phyloP scores from a whole-genome alignment of 139 green algal species.

The Marvania coccoides region DNA sequence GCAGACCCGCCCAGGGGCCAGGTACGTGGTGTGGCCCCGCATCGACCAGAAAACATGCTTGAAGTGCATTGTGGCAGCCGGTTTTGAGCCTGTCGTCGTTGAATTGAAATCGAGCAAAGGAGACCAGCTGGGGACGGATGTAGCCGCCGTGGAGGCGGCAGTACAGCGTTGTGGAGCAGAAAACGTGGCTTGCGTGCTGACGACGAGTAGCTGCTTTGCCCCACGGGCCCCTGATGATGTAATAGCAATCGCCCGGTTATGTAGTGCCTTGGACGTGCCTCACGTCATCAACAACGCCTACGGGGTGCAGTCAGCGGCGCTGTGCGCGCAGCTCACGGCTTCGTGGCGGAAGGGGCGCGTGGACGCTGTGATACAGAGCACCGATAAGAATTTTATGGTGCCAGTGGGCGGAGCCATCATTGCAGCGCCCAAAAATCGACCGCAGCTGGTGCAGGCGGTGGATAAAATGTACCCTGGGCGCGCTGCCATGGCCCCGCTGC shows the following conservation, averaged over 20 bases:
- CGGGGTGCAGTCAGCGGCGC: constrained; percentile 69
- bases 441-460: constrained; percentile 8
- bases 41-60: constrained; percentile 99
- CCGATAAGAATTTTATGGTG: constrained; percentile 98
- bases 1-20: constrained; percentile 12
- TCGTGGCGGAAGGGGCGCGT: constrained; percentile 69
- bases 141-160: constrained; percentile 37
- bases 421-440: constrained; percentile 9
- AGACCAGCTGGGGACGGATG: constrained; percentile 80
- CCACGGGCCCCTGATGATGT: constrained; percentile 64
- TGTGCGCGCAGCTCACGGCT: constrained; percentile 31
- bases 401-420: constrained; percentile 79
- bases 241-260: constrained; percentile 71
- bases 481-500: constrained; percentile 56
- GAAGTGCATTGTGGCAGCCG: constrained; percentile 75
- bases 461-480: constrained; percentile 70
- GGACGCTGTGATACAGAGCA: constrained; percentile 83
- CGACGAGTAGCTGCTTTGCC: constrained; percentile 94
- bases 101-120: constrained; percentile 33
- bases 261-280: constrained; percentile 38
- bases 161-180: constrained; percentile 34
- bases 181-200: constrained; percentile 60
- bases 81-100: constrained; percentile 65
- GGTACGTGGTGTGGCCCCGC: constrained; percentile 85
- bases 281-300: constrained; percentile 99